Conservation (phyloP, 176 grass and related monocot species). For the Oropetium thomaeum region DNA sequence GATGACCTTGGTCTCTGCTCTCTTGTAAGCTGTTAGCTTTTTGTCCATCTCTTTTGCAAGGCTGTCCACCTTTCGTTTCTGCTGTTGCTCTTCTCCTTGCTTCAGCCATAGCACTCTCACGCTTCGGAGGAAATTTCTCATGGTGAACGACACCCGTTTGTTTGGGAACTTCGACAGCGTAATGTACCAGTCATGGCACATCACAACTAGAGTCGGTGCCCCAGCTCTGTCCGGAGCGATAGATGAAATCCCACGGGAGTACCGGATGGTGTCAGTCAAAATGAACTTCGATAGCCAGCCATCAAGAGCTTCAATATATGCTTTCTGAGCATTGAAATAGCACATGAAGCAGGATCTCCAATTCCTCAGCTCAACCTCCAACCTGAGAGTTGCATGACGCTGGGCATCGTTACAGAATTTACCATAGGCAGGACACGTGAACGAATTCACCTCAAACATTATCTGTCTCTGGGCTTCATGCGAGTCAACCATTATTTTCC, state of each 20-base stretch:
- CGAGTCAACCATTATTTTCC: constrained; percentile 90
- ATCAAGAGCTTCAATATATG: constrained; percentile 78
- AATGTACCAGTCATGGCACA: constrained; percentile 67
- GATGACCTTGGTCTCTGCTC: constrained; percentile 79
- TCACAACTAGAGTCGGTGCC: constrained; percentile 56
- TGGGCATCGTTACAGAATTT: constrained; percentile 89
- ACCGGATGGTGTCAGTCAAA: constrained; percentile 58
- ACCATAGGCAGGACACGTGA: constrained; percentile 90
- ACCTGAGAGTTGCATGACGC: constrained; percentile 74
- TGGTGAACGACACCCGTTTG: constrained; percentile 47
- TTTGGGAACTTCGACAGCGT: constrained; percentile 53
- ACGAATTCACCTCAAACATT: constrained; percentile 91
- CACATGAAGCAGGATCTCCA: constrained; percentile 80
- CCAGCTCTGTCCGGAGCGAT: constrained; percentile 32
- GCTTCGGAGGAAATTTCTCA: constrained; percentile 79
- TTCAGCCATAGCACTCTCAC: constrained; percentile 84
- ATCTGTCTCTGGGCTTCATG: constrained; percentile 96
- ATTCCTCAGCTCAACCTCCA: constrained; percentile 82
- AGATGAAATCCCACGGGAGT: constrained; percentile 56
- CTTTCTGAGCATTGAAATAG: constrained; percentile 69
- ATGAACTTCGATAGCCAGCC: constrained; percentile 92
- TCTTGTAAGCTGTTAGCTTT: constrained; percentile 61
- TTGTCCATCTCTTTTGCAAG: constrained; percentile 81
- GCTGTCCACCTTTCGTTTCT: constrained; percentile 82
- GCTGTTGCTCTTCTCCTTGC: constrained; percentile 86